phyloP scores from a whole-genome alignment of 768 basidiomycete genomes.

The Lactarius sanguifluus region DNA sequence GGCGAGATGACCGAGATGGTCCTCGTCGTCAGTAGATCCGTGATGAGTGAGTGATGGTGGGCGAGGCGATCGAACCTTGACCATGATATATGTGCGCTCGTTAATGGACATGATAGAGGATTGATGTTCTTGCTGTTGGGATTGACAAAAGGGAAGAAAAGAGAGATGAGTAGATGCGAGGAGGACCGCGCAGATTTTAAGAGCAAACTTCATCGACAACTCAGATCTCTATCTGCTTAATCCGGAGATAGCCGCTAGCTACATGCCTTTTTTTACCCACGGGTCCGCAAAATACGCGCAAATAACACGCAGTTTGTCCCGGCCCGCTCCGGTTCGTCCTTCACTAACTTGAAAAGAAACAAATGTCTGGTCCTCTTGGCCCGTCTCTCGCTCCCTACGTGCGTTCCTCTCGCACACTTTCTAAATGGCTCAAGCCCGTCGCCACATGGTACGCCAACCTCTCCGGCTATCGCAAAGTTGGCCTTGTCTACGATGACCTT shows the following conservation, averaged over 20 bases:
- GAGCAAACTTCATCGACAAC: conserved; percentile 28
- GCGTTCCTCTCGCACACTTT: conserved; percentile 64
- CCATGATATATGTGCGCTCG: conserved; percentile 99
- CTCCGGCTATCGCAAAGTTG: conserved; percentile 81
- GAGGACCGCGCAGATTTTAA: conserved; percentile 34
- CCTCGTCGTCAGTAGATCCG: conserved; percentile 14
- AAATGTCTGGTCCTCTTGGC: conserved; percentile 60
- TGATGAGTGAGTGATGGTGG: not conserved
- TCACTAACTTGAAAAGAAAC: not conserved
- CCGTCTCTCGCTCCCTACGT: conserved; percentile 76
- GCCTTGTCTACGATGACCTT: conserved; percentile 94
- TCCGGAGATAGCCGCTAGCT: conserved; percentile 27
- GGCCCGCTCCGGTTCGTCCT: conserved; percentile 17
- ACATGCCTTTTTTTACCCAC: no score
- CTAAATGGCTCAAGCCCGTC: conserved; percentile 68
- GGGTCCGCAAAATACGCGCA: conserved; percentile 39
- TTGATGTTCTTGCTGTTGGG: conserved; percentile 25
- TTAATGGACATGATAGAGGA: conserved; percentile 55
- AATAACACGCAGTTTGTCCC: conserved; percentile 37
- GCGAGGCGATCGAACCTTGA: conserved; percentile 67
- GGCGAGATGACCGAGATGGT: conserved; percentile 9
- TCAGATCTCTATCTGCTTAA: conserved; percentile 18
- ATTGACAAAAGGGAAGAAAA: conserved; percentile 34
- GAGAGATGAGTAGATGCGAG: conserved; percentile 31
- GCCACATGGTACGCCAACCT: conserved; percentile 81